Base-by-base conservation (phyloP, 352 stramenopile genomes). In the Phytophthora megakarya region DNA sequence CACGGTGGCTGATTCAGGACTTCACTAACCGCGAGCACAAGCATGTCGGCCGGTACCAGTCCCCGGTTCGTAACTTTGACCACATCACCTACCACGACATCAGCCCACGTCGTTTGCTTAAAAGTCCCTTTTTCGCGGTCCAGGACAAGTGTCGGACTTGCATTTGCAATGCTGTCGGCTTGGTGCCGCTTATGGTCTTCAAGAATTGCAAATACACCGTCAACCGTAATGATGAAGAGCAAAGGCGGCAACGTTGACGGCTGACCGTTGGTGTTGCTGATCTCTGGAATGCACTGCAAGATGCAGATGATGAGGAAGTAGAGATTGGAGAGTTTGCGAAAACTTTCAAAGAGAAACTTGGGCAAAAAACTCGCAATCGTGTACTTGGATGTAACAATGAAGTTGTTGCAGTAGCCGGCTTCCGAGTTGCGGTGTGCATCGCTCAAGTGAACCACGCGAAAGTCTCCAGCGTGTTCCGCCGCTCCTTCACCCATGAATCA, bases 271-370 rank as follows among this genome's bases (percentile, higher is more conserved):
- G 93, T 97, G 73, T 97, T 98, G 54, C 86, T 97, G 74, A 98
- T 97, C 28, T 81, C 55, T 21, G 87, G 87, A 61, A 97, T 93
- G 37, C 80, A 90, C 46, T 97, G 88, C 48, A 95, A 69, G 25
- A 89, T 90, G 25, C 86, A 95, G 60, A 98, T 92, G 48, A 95
- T 38, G 18, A 98, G 76, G 65, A 98, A 98, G 75, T 98, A 98
- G 40, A 96, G 67, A 37, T 98, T 98, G 26, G 92, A 93, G 35
- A 97, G 78, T 67, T 97, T 97, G 22, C 84, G 84, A 62, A 95
- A 95, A 30, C 79, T 90, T 70, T 97, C 91, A 43, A 95, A 94
- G 30, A 98, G 78, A 38, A 97, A 97, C 56, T 93, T 95, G 35
- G 90, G 90, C 46, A 97, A 30, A 61, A 98, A 97, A 57, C 76